phyloP scores from a whole-genome alignment of 176 grass and related monocot genomes.

The Otatea glauca region DNA sequence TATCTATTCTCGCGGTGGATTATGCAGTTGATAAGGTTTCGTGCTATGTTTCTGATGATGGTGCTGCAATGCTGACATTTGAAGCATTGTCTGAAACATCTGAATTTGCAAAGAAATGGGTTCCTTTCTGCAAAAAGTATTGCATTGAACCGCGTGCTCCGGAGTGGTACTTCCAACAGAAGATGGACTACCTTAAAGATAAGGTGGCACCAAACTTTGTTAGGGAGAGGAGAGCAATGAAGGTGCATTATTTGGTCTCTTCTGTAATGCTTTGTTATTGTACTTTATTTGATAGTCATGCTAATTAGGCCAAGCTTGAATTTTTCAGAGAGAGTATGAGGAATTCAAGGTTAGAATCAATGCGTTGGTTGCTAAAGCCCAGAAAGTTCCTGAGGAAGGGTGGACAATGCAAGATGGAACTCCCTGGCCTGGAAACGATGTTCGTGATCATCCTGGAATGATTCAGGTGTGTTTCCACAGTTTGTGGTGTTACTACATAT shows the following conservation, averaged over 20 bases:
- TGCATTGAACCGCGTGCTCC: constrained; percentile 85
- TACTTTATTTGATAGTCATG: constrained; percentile 27
- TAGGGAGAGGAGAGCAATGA: constrained; percentile 89
- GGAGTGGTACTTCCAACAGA: constrained; percentile 90
- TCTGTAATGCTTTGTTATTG: constrained; percentile 33
- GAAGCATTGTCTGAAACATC: constrained; percentile 94
- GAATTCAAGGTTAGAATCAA: constrained; percentile 95
- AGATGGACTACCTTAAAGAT: constrained; percentile 94
- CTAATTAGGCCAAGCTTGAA: constrained; percentile 8
- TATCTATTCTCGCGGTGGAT: constrained; percentile 87
- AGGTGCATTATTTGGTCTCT: constrained; percentile 49
- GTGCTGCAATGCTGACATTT: constrained; percentile 92
- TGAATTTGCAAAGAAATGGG: constrained; percentile 98
- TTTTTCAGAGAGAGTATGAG: constrained; percentile 86
- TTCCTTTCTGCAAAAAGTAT: constrained; percentile 88
- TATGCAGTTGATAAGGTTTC: constrained; percentile 88
- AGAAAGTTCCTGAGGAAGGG: constrained; percentile 94
- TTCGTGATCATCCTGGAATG: constrained; percentile 94
- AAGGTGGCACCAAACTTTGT: constrained; percentile 83
- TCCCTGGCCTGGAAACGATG: constrained; percentile 92
- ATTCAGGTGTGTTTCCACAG: constrained; percentile 67
- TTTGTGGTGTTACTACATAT: not conserved
- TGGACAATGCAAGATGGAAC: constrained; percentile 99
- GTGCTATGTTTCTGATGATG: constrained; percentile 98
- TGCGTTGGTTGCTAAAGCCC: constrained; percentile 87